Base-by-base conservation (phyloP, 768 basidiomycete species). In the Tylopilus rubrobrunneus region DNA sequence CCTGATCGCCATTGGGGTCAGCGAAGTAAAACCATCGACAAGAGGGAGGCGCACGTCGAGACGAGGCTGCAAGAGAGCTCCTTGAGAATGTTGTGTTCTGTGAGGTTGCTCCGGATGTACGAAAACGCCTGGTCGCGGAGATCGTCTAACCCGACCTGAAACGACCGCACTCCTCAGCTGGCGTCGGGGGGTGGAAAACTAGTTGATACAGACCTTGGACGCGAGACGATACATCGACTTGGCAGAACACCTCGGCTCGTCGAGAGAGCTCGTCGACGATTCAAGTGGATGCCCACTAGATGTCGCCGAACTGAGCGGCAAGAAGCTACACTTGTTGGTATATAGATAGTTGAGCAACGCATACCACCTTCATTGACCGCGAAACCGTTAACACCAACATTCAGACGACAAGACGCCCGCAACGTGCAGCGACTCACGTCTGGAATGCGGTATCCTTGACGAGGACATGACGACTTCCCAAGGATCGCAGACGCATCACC, bases 161-260 rank as follows among this genome's bases (percentile, higher is more conserved):
- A 12, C 10, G 10, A 11, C 36, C 2, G 0, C 9, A 14, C 17
- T n/a, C 19, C 5, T 33, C 7, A 25, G 4, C 3, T 15, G 34
- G 14, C 9, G 34, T 15, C 12, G 5, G 5, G 34, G 14, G 12
- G 14, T 9, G 12, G 12, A 12, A 31, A 36, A 19, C 34, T 36
- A 10, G 21, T 11, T 11, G 37, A 39, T 11, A 53, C 61, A 10
- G 47, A 73, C 76, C 66, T 76, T 75, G 45, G 58, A 57, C 0
- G 76, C 74, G 0, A 77, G 62, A 33, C 76, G 71, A 53, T 75
- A 77, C 71, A 77, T 77, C 0, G 76, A 78, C 50, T 77, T 77
- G 0, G 75, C 71, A 6, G 76, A 77, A 54, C 73, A 76, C 8
- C 31, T 51, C 3, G 54, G 49, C 15, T 33, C 39, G 19, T 63